phyloP scores from a whole-genome alignment of 1,139 yeast genomes.

The Lodderomyces theae region DNA sequence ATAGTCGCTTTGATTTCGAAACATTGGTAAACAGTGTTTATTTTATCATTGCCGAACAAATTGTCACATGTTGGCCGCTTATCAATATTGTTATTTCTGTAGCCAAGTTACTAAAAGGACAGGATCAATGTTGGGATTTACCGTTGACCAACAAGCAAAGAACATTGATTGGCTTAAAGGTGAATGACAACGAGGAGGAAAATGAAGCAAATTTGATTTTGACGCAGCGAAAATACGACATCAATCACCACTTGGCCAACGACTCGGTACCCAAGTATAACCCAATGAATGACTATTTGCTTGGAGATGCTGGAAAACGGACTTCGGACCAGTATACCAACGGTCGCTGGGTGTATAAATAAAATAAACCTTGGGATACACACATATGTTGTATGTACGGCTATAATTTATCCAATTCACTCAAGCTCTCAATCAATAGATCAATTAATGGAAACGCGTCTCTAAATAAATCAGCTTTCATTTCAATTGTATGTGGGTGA shows the following conservation, averaged over 20 bases:
- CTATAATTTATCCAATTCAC: slow-evolving; percentile 29
- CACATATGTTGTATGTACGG: not conserved
- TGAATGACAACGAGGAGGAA: slow-evolving; percentile 10
- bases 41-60: slow-evolving; percentile 9
- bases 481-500: slow-evolving; percentile 34
- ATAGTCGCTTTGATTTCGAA: slow-evolving; percentile 4
- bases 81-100: slow-evolving; percentile 17
- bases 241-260: slow-evolving; percentile 8
- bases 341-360: slow-evolving; percentile 1
- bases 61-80: slow-evolving; percentile 9
- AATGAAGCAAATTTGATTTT: slow-evolving; percentile 14
- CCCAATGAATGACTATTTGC: slow-evolving; percentile 11
- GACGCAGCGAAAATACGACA: slow-evolving; percentile 16
- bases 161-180: slow-evolving; percentile 31
- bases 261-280: slow-evolving; percentile 14
- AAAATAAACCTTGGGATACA: not conserved
- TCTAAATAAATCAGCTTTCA: slow-evolving; percentile 56
- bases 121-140: slow-evolving; percentile 43
- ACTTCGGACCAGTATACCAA: not conserved
- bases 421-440: slow-evolving; percentile 36
- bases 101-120: slow-evolving; percentile 25
- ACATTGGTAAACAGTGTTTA: slow-evolving; percentile 9
- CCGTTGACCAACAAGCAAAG: slow-evolving; percentile 41
- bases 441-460: slow-evolving; percentile 43
- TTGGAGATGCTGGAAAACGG: slow-evolving; percentile 1